Base-by-base conservation (phyloP, 2,329 filamentous ascomycete species). In the Calonectria leucothoes region DNA sequence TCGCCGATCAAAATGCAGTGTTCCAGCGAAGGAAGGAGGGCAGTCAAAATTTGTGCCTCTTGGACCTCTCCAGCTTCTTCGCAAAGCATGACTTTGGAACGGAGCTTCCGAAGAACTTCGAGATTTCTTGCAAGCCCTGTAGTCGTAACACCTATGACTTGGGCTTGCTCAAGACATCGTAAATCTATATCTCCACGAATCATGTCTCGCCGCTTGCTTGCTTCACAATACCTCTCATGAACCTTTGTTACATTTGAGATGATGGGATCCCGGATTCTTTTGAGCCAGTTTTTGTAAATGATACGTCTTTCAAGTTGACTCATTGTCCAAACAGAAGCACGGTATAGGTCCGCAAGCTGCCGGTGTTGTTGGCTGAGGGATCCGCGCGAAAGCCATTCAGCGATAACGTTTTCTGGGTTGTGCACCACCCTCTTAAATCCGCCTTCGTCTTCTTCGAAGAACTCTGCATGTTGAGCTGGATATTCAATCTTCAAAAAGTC, bases 41-140 rank as follows among this genome's bases (percentile, higher is more conserved):
- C 87, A 0, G 90, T 90, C 1, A 94, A 80, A 3, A 90, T 84
- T 72, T 94, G 92, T 0, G 90, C 86, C 79, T 94, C 93, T 37
- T 94, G 84, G 0, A 94, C 90, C 74, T 94, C 92, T 0, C 89
- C 93, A 2, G 93, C 93, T 78, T 94, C 93, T 79, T 94, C 93
- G 39, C 90, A 93, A 1, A 94, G 80, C 20, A 94, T 81, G 0
- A 93, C 88, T 73, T 93, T 92, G 37, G 85, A 83, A 8, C 82
- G 79, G 2, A 93, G 72, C 10, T 86, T 85, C 10, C 87, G 85
- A 0, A 94, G 83, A 1, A 89, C 75, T 0, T 85, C 81, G 0
- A 91, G 81, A 20, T 90, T 87, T 25, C 84, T 82, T 0, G 91
- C 91, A 2, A 93, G 82, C 0, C 91, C 91, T 0, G 88, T 90